Conservation (phyloP, 2,329 filamentous ascomycete genomes). For the Exophiala viscosa region DNA sequence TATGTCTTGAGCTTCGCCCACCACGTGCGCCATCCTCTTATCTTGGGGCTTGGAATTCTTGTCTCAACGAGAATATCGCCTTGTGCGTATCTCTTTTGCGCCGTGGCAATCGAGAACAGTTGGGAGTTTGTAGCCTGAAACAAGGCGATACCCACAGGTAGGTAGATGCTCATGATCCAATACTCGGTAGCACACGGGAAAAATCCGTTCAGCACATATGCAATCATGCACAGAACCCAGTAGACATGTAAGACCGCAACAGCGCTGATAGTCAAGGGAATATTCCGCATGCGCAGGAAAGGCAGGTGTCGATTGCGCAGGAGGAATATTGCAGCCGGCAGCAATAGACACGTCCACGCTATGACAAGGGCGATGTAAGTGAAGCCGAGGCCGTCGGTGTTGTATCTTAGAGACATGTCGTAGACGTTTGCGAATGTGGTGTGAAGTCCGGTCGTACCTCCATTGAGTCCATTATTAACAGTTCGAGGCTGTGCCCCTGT, state of each 20-base stretch:
- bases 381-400: slow-evolving; percentile 28
- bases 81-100: slow-evolving; percentile 41
- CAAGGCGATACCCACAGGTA: slow-evolving; percentile 62
- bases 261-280: slow-evolving; percentile 36
- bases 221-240: slow-evolving; percentile 35
- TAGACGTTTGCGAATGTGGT: slow-evolving; percentile 20
- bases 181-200: slow-evolving; percentile 55
- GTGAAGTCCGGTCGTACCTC: slow-evolving; percentile 1
- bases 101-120: slow-evolving; percentile 56
- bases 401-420: slow-evolving; percentile 25
- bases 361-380: slow-evolving; percentile 26
- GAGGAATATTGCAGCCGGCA: slow-evolving; percentile 33
- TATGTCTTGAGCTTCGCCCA: slow-evolving; percentile 39
- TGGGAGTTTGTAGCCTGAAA: slow-evolving; percentile 63
- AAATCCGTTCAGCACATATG: slow-evolving; percentile 34
- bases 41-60: slow-evolving; percentile 22
- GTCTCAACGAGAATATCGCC: slow-evolving; percentile 4
- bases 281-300: slow-evolving; percentile 38
- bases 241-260: slow-evolving; percentile 40
- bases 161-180: slow-evolving; percentile 64
- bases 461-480: slow-evolving; percentile 13
- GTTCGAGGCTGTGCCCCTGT: slow-evolving; percentile 10
- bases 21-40: slow-evolving; percentile 30
- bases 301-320: slow-evolving; percentile 34
- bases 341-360: slow-evolving; percentile 35